Evolutionary conservation across 2,329 filamentous ascomycete genomes (phyloP).

Genomic region (Didymella arachidicola): DNA sequence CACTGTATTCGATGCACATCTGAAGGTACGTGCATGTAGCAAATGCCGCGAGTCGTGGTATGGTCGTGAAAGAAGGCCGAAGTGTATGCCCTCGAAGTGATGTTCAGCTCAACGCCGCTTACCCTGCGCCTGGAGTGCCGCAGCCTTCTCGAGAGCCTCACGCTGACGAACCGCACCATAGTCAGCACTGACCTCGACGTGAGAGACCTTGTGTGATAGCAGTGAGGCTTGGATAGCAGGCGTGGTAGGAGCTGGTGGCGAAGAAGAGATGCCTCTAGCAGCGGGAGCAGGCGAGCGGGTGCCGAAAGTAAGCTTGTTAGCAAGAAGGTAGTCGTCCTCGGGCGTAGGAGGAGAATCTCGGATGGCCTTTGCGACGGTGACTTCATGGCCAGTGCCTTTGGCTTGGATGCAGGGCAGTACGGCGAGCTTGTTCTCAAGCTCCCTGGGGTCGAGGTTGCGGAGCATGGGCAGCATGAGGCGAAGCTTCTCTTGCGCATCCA

Average conservation of each 20-base stretch:
- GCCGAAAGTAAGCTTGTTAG: constrained; percentile 1
- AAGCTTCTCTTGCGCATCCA: constrained; percentile 27
- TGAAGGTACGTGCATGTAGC: background rate
- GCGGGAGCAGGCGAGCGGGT: background rate
- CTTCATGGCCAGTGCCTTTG: constrained; percentile 10
- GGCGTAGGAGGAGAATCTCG: background rate
- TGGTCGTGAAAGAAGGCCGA: background rate
- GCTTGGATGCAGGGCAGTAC: background rate
- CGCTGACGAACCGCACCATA: constrained; percentile 25
- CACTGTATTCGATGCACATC: background rate
- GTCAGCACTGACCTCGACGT: background rate
- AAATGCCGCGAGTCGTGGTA: background rate
- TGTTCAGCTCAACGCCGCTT: constrained; percentile 15
- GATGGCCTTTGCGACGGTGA: constrained; percentile 2
- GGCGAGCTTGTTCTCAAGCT: constrained; percentile 1
- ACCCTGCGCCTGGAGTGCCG: constrained; percentile 11
- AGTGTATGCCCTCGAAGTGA: background rate
- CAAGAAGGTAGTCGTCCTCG: constrained; percentile 3
- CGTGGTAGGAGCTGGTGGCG: background rate
- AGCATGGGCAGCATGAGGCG: constrained; percentile 31
- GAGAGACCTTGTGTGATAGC: background rate
- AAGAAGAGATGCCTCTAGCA: background rate
- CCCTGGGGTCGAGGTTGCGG: constrained; percentile 26
- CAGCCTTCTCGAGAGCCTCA: constrained; percentile 30
- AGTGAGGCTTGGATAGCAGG: background rate